Percentiles rank a stretch among this genome's conserved stretches.
phyloP scores from a whole-genome alignment of 768 basidiomycete genomes.

The Paxillus involutus region DNA sequence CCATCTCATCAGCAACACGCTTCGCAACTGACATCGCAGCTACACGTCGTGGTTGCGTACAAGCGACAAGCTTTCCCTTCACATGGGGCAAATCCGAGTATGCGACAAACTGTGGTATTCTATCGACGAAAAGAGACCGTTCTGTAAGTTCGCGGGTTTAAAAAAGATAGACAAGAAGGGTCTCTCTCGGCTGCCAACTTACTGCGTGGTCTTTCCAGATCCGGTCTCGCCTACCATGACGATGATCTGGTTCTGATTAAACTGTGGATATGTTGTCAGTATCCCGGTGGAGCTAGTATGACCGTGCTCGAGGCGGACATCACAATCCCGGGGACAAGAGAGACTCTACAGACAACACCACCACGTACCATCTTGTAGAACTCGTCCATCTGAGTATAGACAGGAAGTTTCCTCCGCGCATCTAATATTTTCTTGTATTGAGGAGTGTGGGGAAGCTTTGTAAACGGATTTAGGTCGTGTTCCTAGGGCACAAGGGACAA shows the following conservation, averaged over 20 bases:
- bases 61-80: slow-evolving; percentile 89
- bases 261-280: slow-evolving; percentile 14
- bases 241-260: slow-evolving; percentile 66
- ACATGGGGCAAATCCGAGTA: slow-evolving; percentile 92
- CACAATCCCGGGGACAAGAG: neutral
- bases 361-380: slow-evolving; percentile 83
- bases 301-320: neutral
- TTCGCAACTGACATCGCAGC: slow-evolving; percentile 98
- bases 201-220: slow-evolving; percentile 96
- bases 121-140: slow-evolving; percentile 37
- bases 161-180: slow-evolving; percentile 17
- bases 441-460: slow-evolving; percentile 68
- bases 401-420: slow-evolving; percentile 84
- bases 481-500: slow-evolving; percentile 44
- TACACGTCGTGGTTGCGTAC: slow-evolving; percentile 94
- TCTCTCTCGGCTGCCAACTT: slow-evolving; percentile 34
- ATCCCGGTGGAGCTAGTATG: neutral
- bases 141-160: slow-evolving; percentile 27
- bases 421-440: slow-evolving; percentile 88
- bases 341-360: neutral
- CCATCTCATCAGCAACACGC: slow-evolving; percentile 99
- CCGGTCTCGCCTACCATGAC: slow-evolving; percentile 95
- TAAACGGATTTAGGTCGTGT: slow-evolving; percentile 86
- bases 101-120: slow-evolving; percentile 95
- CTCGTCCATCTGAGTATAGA: slow-evolving; percentile 89